phyloP scores from a whole-genome alignment of 169 alveolate species.

The Eimeria sp. region DNA sequence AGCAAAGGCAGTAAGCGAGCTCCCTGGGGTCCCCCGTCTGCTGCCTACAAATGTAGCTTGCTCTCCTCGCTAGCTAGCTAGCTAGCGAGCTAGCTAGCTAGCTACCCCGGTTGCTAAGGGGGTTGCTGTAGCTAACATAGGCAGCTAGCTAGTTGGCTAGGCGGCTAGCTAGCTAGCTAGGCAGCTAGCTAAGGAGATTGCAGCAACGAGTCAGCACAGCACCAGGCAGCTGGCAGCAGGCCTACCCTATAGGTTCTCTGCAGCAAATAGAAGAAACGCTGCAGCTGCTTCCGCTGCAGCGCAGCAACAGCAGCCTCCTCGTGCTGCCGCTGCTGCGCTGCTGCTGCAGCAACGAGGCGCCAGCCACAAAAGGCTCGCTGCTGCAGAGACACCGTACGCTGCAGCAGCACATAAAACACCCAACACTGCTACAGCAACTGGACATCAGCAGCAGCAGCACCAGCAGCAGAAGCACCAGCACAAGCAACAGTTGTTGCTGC shows the following conservation, averaged over 20 bases:
- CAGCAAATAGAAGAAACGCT: neutral
- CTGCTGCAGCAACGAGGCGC: conserved; percentile 44
- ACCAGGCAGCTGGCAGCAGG: neutral
- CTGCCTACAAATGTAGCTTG: neutral
- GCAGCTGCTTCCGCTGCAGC: conserved; percentile 45
- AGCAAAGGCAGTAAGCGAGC: neutral
- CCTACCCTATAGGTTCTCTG: neutral
- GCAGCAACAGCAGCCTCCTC: conserved; percentile 13
- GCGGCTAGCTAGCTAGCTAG: neutral
- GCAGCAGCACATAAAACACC: conserved; percentile 1
- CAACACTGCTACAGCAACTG: neutral
- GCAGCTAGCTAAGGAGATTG: neutral
- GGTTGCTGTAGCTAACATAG: neutral
- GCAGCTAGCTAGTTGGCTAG: neutral
- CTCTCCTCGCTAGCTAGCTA: neutral
- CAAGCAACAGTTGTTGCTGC: neutral
- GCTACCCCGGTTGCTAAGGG: neutral
- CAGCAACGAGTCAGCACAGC: neutral
- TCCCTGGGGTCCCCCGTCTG: neutral
- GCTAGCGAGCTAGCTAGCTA: neutral
- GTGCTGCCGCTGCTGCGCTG: conserved; percentile 41
- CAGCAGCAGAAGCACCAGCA: conserved; percentile 26
- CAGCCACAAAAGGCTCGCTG: conserved; percentile 17
- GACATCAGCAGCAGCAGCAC: neutral
- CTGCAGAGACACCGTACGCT: conserved; percentile 56